These are phyloP conservation scores for Aschersonia sp. DNA, from an alignment of 2,329 filamentous ascomycete genomes.

Conservation along the genomic window DNA sequence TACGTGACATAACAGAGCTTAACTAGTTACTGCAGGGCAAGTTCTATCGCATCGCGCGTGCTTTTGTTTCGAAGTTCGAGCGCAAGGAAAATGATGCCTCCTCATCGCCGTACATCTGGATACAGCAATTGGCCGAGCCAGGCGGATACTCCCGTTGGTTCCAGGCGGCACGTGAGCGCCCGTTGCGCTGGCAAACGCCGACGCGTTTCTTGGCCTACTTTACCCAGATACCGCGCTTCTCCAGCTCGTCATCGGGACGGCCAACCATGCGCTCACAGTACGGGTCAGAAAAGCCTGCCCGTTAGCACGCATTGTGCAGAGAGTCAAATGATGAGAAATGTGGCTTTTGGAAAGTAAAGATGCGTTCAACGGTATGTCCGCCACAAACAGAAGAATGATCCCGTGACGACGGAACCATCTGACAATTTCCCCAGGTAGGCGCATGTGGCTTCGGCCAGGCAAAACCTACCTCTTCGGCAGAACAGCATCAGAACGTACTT, in stretches of 20 bases:
- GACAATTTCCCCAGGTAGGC: conserved; percentile 19
- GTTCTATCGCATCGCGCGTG: no score
- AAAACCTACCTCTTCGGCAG: conserved; percentile 78
- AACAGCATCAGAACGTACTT: conserved; percentile 48
- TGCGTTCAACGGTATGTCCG: conserved; percentile 28
- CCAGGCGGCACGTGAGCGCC: not conserved
- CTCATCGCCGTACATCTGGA: no score
- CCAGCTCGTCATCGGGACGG: not conserved
- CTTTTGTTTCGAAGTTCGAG: no score
- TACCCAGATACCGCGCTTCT: not conserved
- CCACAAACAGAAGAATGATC: not conserved
- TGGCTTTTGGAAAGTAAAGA: conserved; percentile 50
- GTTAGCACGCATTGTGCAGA: not conserved
- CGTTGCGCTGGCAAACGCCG: not conserved
- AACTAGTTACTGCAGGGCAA: no score
- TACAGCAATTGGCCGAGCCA: no score
- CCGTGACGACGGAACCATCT: conserved; percentile 1
- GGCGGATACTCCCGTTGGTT: not conserved
- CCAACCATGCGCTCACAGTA: not conserved
- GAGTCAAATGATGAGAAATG: conserved; percentile 24
- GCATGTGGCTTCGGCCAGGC: conserved; percentile 74
- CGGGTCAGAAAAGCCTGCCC: not conserved
- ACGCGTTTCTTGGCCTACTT: not conserved
- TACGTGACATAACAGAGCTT: no score
- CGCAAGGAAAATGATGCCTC: no score